Percentiles rank a stretch among this genome's conserved stretches.
These are phyloP conservation scores for Bacterosira constricta DNA, from an alignment of 108 stramenopile species.

Conservation along the genomic window DNA sequence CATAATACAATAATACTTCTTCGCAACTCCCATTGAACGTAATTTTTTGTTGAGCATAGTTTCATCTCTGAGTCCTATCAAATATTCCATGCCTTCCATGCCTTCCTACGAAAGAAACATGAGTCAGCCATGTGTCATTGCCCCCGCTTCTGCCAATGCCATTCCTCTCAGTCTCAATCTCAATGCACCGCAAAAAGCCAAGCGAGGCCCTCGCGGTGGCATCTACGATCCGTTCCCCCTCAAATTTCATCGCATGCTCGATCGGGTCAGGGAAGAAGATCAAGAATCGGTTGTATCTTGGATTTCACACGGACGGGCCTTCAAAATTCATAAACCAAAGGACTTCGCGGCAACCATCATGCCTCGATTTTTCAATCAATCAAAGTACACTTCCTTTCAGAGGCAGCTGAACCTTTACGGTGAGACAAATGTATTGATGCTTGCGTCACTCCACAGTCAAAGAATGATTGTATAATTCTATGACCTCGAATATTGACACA, in stretches of 20 bases:
- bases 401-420: constrained; percentile 76
- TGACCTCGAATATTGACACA: background rate
- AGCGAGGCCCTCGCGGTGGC: constrained; percentile 55
- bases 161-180: background rate
- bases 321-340: constrained; percentile 76
- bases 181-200: constrained; percentile 18
- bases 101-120: no score
- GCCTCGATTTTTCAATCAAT: constrained; percentile 77
- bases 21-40: no score
- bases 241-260: constrained; percentile 72
- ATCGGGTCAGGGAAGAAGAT: constrained; percentile 60
- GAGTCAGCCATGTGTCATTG: background rate
- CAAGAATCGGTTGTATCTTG: constrained; percentile 68
- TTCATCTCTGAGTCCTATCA: no score
- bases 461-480: no score
- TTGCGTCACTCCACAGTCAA: no score
- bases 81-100: no score
- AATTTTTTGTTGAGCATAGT: no score
- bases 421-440: constrained; percentile 2
- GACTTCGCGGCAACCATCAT: constrained; percentile 71
- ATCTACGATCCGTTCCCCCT: constrained; percentile 68
- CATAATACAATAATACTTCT: no score
- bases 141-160: background rate
- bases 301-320: constrained; percentile 81
- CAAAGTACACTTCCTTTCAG: constrained; percentile 64